Base-by-base conservation (phyloP, 495 filamentous ascomycete species). In the Aspergillus steynii region DNA sequence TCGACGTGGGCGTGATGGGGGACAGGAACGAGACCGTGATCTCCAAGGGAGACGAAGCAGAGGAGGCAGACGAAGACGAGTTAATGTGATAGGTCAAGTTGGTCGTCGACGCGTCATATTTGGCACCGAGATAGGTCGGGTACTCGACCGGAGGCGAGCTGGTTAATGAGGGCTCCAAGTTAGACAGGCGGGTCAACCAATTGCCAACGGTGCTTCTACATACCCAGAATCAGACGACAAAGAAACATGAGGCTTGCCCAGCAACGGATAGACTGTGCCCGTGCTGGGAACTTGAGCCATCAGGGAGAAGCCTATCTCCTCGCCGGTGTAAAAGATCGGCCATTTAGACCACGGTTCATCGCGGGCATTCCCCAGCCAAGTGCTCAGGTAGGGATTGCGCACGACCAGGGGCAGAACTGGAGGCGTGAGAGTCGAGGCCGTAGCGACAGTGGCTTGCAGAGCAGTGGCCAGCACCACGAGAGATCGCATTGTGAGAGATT, bases 281-380 rank as follows among this genome's bases (percentile, higher is more conserved):
- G 86, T 80, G 28, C 84, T 82, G 5, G 91, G 89, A 2, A 96
- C 80, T 29, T 88, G 85, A 48, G 90, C 93, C 70, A 97, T 83
- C 60, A 96, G 73, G 0, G 87, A 87, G 61, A 97, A 89, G 15
- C 94, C 94, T 60, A 96, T 72, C 81, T 93, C 85, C 68, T 88
- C 83, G 25, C 94, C 93, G 14, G 91, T 96, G 81, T 89, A 98
- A 71, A 98, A 98, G 62, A 96, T 96, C 29, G 93, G 94, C 93
- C 94, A 98, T 71, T 86, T 85, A 37, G 85, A 82, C 93, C 94
- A 98, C n/a, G 94, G 94, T 25, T 78, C 80, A 14, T 89, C 86
- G 52, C 94, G 85, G 37, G 92, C 91, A 77, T 88, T 83, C 10
- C 82, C 82, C 54, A 96, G 73, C 92, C 93, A 97, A 12, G 92